These are phyloP conservation scores for Fusarium hostae DNA, from an alignment of 2,329 filamentous ascomycete species.

Conservation along the genomic window DNA sequence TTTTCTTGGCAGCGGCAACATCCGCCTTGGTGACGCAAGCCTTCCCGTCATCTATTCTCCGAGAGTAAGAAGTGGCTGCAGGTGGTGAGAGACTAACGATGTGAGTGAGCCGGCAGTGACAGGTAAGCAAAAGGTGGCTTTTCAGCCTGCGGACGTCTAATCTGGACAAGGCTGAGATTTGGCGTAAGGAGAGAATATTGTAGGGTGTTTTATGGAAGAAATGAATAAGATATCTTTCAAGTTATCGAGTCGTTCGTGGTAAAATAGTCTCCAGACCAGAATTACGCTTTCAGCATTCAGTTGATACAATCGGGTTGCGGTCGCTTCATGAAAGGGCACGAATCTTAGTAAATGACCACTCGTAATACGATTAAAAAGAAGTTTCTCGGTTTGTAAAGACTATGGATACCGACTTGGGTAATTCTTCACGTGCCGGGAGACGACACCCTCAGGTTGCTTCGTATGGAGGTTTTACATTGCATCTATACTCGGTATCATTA, in stretches of 20 bases:
- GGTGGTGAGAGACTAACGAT: background rate
- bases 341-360: background rate
- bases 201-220: fast-evolving
- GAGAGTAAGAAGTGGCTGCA: background rate
- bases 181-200: fast-evolving
- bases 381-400: background rate
- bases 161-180: background rate
- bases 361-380: background rate
- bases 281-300: background rate
- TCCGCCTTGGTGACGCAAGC: background rate
- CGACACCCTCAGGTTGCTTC: too few species aligned
- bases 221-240: fast-evolving
- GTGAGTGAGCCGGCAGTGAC: background rate
- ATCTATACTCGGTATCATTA: too few species aligned
- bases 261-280: background rate
- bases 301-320: background rate
- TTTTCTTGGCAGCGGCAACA: background rate
- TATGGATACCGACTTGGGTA: too few species aligned
- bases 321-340: background rate
- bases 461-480: too few species aligned
- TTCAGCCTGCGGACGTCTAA: background rate
- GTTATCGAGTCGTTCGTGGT: too few species aligned
- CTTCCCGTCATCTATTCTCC: background rate
- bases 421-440: too few species aligned
- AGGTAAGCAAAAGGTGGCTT: background rate